phyloP scores from a whole-genome alignment of 1,284 basidiomycete genomes.

The Blastosporella zonata region DNA sequence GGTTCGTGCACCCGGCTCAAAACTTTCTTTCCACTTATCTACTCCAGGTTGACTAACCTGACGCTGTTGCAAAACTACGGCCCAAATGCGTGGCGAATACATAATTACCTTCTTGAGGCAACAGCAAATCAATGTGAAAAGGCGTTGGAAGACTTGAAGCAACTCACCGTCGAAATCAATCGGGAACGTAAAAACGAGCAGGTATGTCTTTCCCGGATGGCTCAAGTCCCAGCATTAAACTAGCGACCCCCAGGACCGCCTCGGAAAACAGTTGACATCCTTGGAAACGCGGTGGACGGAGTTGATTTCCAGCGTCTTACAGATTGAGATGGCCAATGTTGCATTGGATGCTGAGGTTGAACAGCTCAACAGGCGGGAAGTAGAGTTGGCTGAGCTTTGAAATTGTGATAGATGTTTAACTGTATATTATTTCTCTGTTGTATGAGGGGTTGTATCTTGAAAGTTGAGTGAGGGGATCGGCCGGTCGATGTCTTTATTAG shows the following conservation, averaged over 20 bases:
- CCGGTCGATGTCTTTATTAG: constrained; percentile 14
- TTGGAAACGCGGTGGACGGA: constrained; percentile 88
- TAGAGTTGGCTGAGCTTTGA: constrained; percentile 51
- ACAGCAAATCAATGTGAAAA: constrained; percentile 74
- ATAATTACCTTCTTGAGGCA: constrained; percentile 85
- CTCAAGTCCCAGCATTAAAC: neutral
- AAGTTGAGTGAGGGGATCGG: constrained; percentile 2
- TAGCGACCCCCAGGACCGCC: constrained; percentile 49
- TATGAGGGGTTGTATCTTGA: neutral
- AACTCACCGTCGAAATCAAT: constrained; percentile 80
- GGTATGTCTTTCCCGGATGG: constrained; percentile 38
- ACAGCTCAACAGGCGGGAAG: constrained; percentile 52
- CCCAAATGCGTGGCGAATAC: constrained; percentile 86
- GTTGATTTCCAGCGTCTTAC: constrained; percentile 81
- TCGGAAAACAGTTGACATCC: constrained; percentile 74
- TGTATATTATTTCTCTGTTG: constrained; percentile 11
- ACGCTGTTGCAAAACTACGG: constrained; percentile 86
- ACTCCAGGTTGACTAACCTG: constrained; percentile 75
- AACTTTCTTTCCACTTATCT: neutral
- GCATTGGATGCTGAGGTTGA: constrained; percentile 76
- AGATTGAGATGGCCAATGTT: constrained; percentile 91
- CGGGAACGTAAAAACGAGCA: constrained; percentile 83
- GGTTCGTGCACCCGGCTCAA: constrained; percentile 46
- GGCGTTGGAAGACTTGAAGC: constrained; percentile 68
- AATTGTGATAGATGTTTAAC: constrained; percentile 15